A percentile compares a stretch with the other conserved stretches of the same genome.
Conservation (phyloP, 2,329 filamentous ascomycete species). For the Aspergillus unguis region DNA sequence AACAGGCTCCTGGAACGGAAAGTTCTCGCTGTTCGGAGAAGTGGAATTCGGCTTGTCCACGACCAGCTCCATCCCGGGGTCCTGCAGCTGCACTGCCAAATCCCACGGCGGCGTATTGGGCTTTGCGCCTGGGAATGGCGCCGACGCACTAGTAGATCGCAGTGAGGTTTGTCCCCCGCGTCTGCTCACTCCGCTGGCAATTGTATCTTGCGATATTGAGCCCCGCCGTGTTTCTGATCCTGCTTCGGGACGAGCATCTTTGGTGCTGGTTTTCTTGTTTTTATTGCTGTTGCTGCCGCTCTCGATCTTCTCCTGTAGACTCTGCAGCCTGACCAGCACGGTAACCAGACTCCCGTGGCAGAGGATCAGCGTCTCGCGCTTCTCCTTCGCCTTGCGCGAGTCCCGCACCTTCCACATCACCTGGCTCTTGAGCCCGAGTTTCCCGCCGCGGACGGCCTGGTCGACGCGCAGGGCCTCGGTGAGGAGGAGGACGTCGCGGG, state of each 20-base stretch:
- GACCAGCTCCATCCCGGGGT: conserved; percentile 1
- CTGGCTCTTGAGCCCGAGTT: conserved; percentile 13
- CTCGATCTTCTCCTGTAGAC: neutral
- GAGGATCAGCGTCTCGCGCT: conserved; percentile 15
- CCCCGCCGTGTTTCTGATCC: too few relatives aligned
- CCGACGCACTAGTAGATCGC: too few relatives aligned
- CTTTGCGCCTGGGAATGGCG: too few relatives aligned
- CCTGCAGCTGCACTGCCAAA: neutral
- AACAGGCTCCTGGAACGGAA: neutral
- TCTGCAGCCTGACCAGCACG: conserved; percentile 18
- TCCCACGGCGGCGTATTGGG: neutral
- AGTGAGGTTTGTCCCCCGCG: too few relatives aligned
- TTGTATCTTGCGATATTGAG: too few relatives aligned
- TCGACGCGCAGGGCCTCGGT: conserved; percentile 22
- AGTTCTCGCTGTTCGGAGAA: neutral
- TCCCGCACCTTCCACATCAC: conserved; percentile 22
- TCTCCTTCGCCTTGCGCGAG: conserved; percentile 15
- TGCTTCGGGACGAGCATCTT: too few relatives aligned
- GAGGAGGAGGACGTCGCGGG: conserved; percentile 27
- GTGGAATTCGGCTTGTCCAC: neutral
- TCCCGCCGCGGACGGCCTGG: conserved; percentile 16
- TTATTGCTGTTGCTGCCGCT: too few relatives aligned
- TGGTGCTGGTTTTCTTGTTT: too few relatives aligned
- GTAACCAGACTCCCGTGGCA: conserved; percentile 19
- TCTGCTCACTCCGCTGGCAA: too few relatives aligned